Conservation (phyloP, 73 alveolate genomes). For the Paramecium biaurelia region DNA sequence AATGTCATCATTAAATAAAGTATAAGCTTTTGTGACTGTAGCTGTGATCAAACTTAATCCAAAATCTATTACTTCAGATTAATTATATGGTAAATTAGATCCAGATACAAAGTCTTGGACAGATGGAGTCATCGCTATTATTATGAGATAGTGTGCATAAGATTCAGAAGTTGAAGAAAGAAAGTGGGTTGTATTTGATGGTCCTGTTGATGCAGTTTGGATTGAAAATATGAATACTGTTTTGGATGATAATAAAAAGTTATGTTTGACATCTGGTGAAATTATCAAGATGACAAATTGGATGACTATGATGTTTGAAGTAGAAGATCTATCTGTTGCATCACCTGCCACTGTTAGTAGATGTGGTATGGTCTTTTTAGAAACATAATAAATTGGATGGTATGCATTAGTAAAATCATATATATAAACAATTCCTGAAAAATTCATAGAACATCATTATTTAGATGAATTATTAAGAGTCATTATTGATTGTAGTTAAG, state of each 20-base stretch:
- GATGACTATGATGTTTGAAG: slow-evolving; percentile 99
- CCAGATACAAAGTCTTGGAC: slow-evolving; percentile 92
- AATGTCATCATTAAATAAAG: slow-evolving; percentile 82
- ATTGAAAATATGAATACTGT: slow-evolving; percentile 97
- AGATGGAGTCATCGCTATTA: slow-evolving; percentile 94
- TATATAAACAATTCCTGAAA: slow-evolving; percentile 1
- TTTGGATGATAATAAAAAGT: slow-evolving; percentile 92
- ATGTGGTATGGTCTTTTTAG: slow-evolving; percentile 99
- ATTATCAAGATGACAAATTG: slow-evolving; percentile 95
- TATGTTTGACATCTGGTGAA: slow-evolving; percentile 90
- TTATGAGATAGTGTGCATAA: slow-evolving; percentile 92
- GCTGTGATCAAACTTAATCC: slow-evolving; percentile 79
- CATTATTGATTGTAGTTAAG: slow-evolving; percentile 7
- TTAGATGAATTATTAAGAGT: slow-evolving; percentile 37
- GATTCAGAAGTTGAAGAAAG: slow-evolving; percentile 84
- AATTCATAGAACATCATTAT: not conserved
- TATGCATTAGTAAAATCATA: slow-evolving; percentile 54
- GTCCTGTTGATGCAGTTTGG: slow-evolving; percentile 98
- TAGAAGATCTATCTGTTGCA: slow-evolving; percentile 98
- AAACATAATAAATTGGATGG: slow-evolving; percentile 83
- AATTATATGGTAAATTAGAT: slow-evolving; percentile 83
- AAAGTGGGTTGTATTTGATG: slow-evolving; percentile 94
- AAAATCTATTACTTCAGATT: slow-evolving; percentile 78
- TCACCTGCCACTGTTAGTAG: slow-evolving; percentile 99
- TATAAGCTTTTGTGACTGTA: slow-evolving; percentile 56